Base-by-base conservation (phyloP, 352 stramenopile species). In the Globisporangium recalcitrans region DNA sequence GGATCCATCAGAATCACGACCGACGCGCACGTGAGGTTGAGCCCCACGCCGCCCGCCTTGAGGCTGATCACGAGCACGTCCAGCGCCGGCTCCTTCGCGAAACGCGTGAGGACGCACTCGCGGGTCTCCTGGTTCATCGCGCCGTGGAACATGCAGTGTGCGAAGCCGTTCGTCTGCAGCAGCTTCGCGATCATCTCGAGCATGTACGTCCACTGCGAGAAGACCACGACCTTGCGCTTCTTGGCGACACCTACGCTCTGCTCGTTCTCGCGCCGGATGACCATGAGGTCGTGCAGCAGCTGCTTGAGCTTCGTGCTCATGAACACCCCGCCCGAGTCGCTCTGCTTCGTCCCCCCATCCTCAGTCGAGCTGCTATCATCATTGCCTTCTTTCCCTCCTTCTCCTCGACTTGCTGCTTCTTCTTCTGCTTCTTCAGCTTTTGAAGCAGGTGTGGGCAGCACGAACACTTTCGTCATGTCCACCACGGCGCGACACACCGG, bases 121-220 rank as follows among this genome's bases (percentile, higher is more conserved):
- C 90, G 80, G 36, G 79, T 61, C 46, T 91, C 79, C 42, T 91
- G 80, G 40, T 52, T 74, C 71, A 97, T 70, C 4, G 68, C 70
- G 24, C 90, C 90, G 51, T 95, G 85, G 60, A 97, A 93, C 36
- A 78, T 70, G 52, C 76, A 77, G 62, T 83, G 72, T 1, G 66
- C 56, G 52, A 92, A 90, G 8, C 70, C 62, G 34, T 87, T 66
- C 26, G 75, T 63, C 8, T 58, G 53, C 8, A 96, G 71, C 26
- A 88, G 64, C 47, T 71, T 63, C 36, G 78, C 71, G 7, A 96
- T 75, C 74, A 97, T 82, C 47, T 95, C 80, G 8, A 97, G 78
- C 81, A 96, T 96, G 32, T 82, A 78, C 27, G 84, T 95, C 84
- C 88, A 97, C 70, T 97, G 90, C 9, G 86, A 96, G 54, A 97